Conservation (phyloP, 306 rosid genomes). For the Glycine latifolia region DNA sequence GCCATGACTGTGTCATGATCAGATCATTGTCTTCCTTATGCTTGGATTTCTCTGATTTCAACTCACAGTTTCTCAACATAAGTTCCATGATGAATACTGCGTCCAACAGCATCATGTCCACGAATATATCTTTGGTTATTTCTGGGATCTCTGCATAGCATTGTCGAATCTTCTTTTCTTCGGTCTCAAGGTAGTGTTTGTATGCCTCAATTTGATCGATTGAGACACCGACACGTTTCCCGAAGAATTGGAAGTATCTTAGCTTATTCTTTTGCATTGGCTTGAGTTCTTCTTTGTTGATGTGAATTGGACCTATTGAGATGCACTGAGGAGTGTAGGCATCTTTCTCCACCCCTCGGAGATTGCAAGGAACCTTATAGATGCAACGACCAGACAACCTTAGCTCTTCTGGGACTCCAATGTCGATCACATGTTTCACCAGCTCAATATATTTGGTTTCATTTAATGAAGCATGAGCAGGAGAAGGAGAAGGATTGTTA, state of each 20-base stretch:
- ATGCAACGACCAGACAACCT: conserved; percentile 31
- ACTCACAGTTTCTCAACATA: no score
- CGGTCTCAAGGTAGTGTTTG: no score
- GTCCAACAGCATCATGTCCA: no score
- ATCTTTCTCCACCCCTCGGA: conserved; percentile 43
- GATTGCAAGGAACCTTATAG: conserved; percentile 54
- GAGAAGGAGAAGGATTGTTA: background rate
- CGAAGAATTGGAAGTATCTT: conserved; percentile 36
- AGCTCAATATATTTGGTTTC: background rate
- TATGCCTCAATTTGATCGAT: no score
- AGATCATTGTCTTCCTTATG: background rate
- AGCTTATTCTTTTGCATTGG: conserved; percentile 55
- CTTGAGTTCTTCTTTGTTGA: background rate
- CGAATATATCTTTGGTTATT: no score
- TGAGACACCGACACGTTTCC: no score
- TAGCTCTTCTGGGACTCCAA: background rate
- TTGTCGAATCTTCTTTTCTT: no score
- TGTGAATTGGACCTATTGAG: conserved; percentile 65
- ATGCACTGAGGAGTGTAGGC: conserved; percentile 62
- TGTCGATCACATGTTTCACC: conserved; percentile 34
- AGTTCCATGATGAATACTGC: no score
- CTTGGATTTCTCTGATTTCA: background rate
- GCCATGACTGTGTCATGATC: conserved; percentile 56
- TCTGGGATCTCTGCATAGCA: no score
- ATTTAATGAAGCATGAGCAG: background rate